These are phyloP conservation scores for Fraxinus greggii DNA, from an alignment of 305 asterid species.

Conservation along the genomic window DNA sequence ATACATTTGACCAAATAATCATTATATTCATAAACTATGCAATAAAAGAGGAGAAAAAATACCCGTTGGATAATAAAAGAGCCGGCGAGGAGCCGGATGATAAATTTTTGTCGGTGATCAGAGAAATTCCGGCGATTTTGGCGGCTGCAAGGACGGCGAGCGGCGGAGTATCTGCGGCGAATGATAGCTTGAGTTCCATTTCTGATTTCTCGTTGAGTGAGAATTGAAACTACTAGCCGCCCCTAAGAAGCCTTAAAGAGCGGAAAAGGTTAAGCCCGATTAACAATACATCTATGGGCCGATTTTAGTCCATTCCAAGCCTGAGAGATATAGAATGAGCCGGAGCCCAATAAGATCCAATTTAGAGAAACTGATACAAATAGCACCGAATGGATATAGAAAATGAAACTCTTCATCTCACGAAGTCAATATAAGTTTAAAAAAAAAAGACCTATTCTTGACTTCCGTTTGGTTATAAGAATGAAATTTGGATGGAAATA, in stretches of 20 bases:
- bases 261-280: background rate
- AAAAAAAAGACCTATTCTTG: too few relatives aligned
- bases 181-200: constrained; percentile 44
- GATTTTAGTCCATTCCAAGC: background rate
- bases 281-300: background rate
- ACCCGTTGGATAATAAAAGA: constrained; percentile 58
- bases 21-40: background rate
- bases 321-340: background rate
- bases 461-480: too few relatives aligned
- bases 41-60: constrained; percentile 1
- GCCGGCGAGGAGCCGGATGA: constrained; percentile 53
- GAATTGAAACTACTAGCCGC: background rate
- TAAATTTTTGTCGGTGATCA: constrained; percentile 35
- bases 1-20: background rate
- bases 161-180: constrained; percentile 60
- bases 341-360: background rate
- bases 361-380: background rate
- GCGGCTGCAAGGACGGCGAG: constrained; percentile 67
- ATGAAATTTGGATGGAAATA: too few relatives aligned
- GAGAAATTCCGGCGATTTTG: constrained; percentile 47
- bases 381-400: background rate
- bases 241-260: background rate
- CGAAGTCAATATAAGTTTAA: too few relatives aligned
- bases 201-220: constrained; percentile 15
- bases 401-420: background rate